Conservation (phyloP, 352 stramenopile genomes). For the Poterioochromonas sp. region DNA sequence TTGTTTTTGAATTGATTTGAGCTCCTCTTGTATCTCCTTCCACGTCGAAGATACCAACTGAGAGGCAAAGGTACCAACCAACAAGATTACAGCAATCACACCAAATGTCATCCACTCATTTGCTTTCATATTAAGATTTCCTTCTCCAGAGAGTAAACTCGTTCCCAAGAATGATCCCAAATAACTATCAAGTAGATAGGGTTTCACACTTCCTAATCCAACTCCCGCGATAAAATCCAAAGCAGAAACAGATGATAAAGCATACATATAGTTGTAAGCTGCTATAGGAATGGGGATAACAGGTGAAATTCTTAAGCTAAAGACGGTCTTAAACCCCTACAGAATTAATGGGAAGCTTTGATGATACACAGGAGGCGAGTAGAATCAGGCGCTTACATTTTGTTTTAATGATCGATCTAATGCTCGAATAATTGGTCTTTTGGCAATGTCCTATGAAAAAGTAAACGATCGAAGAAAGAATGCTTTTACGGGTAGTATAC, state of each 20-base stretch:
- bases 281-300: constrained; percentile 58
- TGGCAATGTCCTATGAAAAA: background rate
- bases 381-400: background rate
- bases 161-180: constrained; percentile 1
- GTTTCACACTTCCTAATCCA: constrained; percentile 61
- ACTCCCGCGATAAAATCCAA: constrained; percentile 57
- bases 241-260: constrained; percentile 49
- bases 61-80: constrained; percentile 39
- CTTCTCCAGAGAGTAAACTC: background rate
- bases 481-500: no score
- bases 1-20: background rate
- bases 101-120: background rate
- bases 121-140: background rate
- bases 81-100: constrained; percentile 22
- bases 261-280: constrained; percentile 61
- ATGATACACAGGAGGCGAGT: background rate
- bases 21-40: background rate
- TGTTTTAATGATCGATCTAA: background rate
- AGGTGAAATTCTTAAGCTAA: constrained; percentile 55
- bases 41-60: background rate
- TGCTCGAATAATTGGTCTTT: background rate
- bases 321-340: constrained; percentile 43
- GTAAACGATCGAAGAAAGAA: no score
- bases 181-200: constrained; percentile 53
- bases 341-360: background rate